phyloP scores from a whole-genome alignment of 2,329 filamentous ascomycete genomes.

The Aureobasidium namibiae region DNA sequence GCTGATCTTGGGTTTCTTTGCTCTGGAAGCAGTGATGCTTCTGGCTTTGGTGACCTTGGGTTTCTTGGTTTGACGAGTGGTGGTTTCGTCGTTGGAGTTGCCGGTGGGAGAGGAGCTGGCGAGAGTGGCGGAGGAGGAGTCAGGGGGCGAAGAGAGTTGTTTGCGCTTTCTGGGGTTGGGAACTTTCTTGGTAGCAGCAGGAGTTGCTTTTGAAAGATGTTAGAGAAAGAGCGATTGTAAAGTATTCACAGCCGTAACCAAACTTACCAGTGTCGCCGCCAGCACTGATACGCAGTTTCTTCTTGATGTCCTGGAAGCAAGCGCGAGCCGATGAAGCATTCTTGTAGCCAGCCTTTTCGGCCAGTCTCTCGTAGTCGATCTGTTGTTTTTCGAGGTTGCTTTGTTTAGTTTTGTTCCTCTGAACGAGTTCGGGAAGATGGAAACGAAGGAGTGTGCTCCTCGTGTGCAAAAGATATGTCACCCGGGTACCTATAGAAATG shows the following conservation, averaged over 20 bases:
- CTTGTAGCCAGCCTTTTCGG: conserved; percentile 28
- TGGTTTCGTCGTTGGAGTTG: background rate
- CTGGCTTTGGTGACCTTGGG: background rate
- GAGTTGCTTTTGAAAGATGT: background rate
- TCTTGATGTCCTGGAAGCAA: conserved; percentile 29
- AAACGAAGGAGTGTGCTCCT: too few relatives aligned
- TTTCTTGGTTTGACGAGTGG: background rate
- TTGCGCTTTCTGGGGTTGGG: background rate
- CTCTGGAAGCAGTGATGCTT: background rate
- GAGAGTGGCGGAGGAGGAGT: background rate
- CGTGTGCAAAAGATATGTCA: too few relatives aligned
- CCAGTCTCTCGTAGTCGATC: conserved; percentile 34
- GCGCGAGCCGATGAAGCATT: conserved; percentile 28
- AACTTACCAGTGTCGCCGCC: conserved; percentile 12
- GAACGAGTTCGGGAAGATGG: too few relatives aligned
- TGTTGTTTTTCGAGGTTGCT: conserved; percentile 14
- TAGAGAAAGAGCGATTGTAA: background rate
- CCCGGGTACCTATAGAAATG: too few relatives aligned
- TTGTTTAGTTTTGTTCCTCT: too few relatives aligned
- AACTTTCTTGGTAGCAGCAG: background rate
- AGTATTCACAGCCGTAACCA: background rate
- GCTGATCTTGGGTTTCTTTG: background rate
- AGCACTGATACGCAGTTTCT: conserved; percentile 25
- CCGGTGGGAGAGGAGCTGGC: background rate
- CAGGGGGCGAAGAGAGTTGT: background rate